Conservation (phyloP, 164 flowering plant genomes). For the Tinospora cordifolia region DNA sequence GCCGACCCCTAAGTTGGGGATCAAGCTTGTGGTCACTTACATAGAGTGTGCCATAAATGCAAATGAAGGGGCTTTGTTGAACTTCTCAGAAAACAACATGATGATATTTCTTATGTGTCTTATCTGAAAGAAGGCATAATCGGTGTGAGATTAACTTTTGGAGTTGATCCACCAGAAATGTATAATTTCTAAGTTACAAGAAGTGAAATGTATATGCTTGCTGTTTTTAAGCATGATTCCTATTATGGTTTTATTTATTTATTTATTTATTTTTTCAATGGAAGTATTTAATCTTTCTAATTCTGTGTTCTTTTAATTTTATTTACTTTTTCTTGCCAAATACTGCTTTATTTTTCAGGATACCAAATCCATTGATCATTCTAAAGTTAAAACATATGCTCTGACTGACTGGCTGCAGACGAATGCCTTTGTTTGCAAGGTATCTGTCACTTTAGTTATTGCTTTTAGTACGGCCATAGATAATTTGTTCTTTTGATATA, state of each 20-base stretch:
- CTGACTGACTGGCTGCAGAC: slow-evolving; percentile 23
- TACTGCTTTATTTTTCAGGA: slow-evolving; percentile 20
- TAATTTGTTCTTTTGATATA: not conserved
- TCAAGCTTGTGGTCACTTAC: no score
- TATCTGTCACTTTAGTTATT: slow-evolving; percentile 17
- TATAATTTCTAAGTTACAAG: not conserved
- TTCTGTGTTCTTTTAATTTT: not conserved
- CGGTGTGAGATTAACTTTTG: no score
- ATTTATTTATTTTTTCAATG: not conserved
- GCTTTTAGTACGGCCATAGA: slow-evolving; percentile 1
- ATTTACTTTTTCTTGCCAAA: not conserved
- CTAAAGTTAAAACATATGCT: slow-evolving; percentile 14
- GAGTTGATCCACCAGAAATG: no score
- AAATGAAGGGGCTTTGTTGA: no score
- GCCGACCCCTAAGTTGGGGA: no score
- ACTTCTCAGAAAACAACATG: no score
- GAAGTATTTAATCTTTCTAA: not conserved
- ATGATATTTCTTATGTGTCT: no score
- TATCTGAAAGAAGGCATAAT: no score
- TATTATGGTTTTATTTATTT: not conserved
- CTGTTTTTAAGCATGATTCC: slow-evolving; percentile 1
- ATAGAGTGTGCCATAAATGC: no score
- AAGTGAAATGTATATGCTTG: not conserved
- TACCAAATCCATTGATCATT: slow-evolving; percentile 17
- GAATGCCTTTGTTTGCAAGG: slow-evolving; percentile 57